phyloP scores from a whole-genome alignment of 2,329 filamentous ascomycete species.

The Monilinia fructigena region DNA sequence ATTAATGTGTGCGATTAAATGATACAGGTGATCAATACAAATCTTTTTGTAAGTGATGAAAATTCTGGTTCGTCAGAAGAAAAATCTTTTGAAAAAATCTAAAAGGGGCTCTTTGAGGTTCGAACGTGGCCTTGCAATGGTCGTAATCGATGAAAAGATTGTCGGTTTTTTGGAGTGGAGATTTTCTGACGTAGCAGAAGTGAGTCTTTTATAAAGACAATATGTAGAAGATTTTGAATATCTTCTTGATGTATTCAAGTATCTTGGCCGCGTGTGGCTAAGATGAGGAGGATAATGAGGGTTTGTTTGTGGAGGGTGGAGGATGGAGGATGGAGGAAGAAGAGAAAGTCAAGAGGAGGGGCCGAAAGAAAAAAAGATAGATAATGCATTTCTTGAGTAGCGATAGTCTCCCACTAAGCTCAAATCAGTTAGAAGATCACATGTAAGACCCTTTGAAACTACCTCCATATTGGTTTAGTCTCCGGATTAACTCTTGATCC shows the following conservation, averaged over 20 bases:
- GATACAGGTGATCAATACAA: conserved; percentile 19
- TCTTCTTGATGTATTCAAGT: conserved; percentile 27
- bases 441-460: neutral
- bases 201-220: conserved; percentile 12
- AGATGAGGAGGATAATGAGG: conserved; percentile 23
- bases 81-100: conserved; percentile 25
- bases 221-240: conserved; percentile 24
- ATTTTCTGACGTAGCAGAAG: conserved; percentile 35
- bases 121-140: conserved; percentile 33
- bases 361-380: conserved; percentile 13
- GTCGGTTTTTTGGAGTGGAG: conserved; percentile 32
- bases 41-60: conserved; percentile 21
- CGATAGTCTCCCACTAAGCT: neutral
- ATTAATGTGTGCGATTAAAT: conserved; percentile 25
- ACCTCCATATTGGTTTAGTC: neutral
- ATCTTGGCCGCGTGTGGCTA: conserved; percentile 41
- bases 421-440: neutral
- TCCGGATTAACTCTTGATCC: neutral
- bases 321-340: conserved; percentile 21
- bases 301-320: conserved; percentile 27
- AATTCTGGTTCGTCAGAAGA: conserved; percentile 25
- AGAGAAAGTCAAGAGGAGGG: conserved; percentile 19
- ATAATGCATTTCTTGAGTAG: conserved; percentile 12
- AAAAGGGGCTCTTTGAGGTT: conserved; percentile 33
- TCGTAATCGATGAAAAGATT: conserved; percentile 23